A percentile compares a stretch with the other conserved stretches of the same genome.
Conservation (phyloP, 1,284 basidiomycete genomes). For the Austroboletus novae-zelandiae region DNA sequence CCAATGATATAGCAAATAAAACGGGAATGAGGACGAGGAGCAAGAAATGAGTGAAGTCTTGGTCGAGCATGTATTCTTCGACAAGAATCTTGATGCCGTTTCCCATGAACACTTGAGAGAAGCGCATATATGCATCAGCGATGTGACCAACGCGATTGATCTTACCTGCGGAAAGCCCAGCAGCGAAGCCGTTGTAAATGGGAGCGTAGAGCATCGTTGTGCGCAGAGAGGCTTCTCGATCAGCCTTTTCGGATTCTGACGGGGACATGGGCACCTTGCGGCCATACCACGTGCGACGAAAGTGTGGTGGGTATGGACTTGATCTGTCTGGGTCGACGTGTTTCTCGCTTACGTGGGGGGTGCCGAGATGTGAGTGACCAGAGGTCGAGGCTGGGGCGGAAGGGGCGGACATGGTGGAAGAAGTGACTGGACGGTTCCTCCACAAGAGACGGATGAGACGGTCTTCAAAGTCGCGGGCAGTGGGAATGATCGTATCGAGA, state of each 20-base stretch:
- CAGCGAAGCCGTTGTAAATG: slow-evolving; percentile 72
- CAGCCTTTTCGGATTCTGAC: slow-evolving; percentile 50
- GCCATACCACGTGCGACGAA: slow-evolving; percentile 35
- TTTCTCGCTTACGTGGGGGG: slow-evolving; percentile 19
- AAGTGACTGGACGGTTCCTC: slow-evolving; percentile 38
- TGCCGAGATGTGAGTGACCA: slow-evolving; percentile 23
- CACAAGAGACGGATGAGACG: slow-evolving; percentile 79
- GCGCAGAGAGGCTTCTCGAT: slow-evolving; percentile 35
- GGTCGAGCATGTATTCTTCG: slow-evolving; percentile 67
- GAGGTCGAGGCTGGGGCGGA: slow-evolving; percentile 28
- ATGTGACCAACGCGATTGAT: slow-evolving; percentile 18
- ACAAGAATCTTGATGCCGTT: slow-evolving; percentile 59
- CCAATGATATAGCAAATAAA: slow-evolving; percentile 70
- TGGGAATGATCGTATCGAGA: slow-evolving; percentile 68
- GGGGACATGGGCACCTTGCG: slow-evolving; percentile 26
- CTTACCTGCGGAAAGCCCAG: slow-evolving; percentile 59
- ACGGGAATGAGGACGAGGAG: slow-evolving; percentile 65
- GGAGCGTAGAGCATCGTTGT: slow-evolving; percentile 73
- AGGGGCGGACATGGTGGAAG: slow-evolving; percentile 15
- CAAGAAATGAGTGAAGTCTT: slow-evolving; percentile 58
- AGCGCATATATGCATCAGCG: neutral
- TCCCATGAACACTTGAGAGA: slow-evolving; percentile 56
- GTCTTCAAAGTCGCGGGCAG: slow-evolving; percentile 74
- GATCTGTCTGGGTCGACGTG: slow-evolving; percentile 6
- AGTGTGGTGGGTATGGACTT: slow-evolving; percentile 15